Evolutionary conservation across 73 alveolate species (phyloP).

Genomic region (Effrenium voratum): DNA sequence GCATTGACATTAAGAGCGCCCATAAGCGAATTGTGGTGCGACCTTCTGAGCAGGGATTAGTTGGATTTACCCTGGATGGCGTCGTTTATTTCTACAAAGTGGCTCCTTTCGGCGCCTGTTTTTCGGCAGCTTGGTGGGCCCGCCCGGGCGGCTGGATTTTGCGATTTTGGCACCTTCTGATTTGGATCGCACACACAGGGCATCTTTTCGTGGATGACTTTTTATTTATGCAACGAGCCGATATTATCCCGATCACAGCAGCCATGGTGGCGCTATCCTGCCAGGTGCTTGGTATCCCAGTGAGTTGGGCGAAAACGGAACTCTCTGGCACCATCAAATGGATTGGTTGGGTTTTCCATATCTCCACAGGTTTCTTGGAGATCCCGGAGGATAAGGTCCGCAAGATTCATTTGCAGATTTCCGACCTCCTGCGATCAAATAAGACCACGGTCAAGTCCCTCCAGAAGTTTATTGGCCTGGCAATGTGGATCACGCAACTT

Average conservation of each 20-base stretch:
- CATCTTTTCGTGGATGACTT: neutral
- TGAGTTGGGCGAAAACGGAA: neutral
- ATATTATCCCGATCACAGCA: neutral
- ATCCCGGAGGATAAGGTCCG: neutral
- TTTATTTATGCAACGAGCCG: neutral
- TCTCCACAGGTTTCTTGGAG: neutral
- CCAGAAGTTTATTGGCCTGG: neutral
- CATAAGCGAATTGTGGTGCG: neutral
- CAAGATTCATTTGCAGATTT: neutral
- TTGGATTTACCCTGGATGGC: neutral
- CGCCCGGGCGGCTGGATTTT: neutral
- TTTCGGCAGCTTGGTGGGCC: neutral
- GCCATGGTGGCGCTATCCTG: neutral
- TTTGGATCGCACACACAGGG: neutral
- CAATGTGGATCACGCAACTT: neutral
- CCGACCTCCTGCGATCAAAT: neutral
- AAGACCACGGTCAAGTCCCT: neutral
- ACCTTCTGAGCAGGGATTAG: neutral
- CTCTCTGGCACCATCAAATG: neutral
- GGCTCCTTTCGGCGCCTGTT: neutral
- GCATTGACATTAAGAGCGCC: neutral
- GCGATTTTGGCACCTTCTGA: neutral
- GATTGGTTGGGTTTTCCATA: neutral
- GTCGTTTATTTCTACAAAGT: neutral
- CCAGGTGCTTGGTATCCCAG: neutral